Evolutionary conservation across 495 filamentous ascomycete species (phyloP).

Genomic region (Niebla homalea): DNA sequence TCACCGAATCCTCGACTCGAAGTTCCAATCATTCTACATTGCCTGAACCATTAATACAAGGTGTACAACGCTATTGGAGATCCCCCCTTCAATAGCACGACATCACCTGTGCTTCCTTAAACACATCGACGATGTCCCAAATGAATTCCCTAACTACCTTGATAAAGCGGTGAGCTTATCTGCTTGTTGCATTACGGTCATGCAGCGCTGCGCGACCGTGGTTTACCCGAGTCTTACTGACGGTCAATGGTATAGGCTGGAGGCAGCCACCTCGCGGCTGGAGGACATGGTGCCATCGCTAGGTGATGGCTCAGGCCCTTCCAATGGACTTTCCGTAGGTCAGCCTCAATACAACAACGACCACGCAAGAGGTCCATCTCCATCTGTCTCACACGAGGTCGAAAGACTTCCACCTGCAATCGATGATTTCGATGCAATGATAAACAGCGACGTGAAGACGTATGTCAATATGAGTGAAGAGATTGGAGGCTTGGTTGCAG

Average conservation of each 20-base stretch:
- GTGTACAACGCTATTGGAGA: too few species aligned
- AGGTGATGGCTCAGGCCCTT: conserved; percentile 39
- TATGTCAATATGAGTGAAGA: conserved; percentile 67
- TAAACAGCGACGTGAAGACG: conserved; percentile 58
- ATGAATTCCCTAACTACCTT: conserved; percentile 96
- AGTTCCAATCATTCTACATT: too few species aligned
- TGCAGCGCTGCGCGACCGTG: not conserved
- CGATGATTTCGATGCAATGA: conserved; percentile 72
- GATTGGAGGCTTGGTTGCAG: conserved; percentile 62
- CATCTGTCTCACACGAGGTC: conserved; percentile 32
- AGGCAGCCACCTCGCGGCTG: conserved; percentile 89
- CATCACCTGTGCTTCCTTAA: too few species aligned
- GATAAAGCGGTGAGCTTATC: conserved; percentile 73
- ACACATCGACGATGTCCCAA: conserved; percentile 39
- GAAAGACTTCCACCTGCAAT: conserved; percentile 62
- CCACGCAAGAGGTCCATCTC: conserved; percentile 17
- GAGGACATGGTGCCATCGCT: conserved; percentile 85
- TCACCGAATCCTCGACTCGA: too few species aligned
- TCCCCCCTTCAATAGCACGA: too few species aligned
- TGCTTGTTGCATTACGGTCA: not conserved
- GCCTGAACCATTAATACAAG: too few species aligned
- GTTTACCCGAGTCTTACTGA: conserved; percentile 23
- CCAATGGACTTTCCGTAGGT: conserved; percentile 18
- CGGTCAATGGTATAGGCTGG: conserved; percentile 52
- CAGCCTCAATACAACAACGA: conserved; percentile 22